Evolutionary conservation across 2,329 filamentous ascomycete species (phyloP).

Genomic region (Aspergillus latus): DNA sequence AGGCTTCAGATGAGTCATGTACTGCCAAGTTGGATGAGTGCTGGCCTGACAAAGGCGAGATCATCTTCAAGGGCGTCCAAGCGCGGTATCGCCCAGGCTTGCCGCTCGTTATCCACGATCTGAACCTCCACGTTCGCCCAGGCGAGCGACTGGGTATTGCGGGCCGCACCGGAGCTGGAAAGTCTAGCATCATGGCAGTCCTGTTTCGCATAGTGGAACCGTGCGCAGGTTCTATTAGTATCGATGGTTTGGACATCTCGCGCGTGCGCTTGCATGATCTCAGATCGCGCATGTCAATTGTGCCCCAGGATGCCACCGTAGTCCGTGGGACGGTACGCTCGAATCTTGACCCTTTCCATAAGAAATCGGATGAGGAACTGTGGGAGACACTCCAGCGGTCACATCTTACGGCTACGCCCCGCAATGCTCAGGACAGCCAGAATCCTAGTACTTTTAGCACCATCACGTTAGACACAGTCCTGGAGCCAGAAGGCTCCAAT

Average conservation of each 20-base stretch:
- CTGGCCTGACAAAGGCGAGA: conserved; percentile 57
- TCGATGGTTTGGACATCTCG: conserved; percentile 51
- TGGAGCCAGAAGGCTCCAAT: conserved; percentile 3
- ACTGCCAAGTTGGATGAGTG: too few species aligned
- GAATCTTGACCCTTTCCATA: conserved; percentile 71
- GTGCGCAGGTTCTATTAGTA: conserved; percentile 26
- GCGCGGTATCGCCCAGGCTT: conserved; percentile 71
- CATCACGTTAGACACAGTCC: background rate
- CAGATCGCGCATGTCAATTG: conserved; percentile 73
- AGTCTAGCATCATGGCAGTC: conserved; percentile 33
- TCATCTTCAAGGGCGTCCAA: conserved; percentile 71
- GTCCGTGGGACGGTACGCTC: conserved; percentile 72
- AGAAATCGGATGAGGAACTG: conserved; percentile 68
- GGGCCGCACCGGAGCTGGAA: conserved; percentile 37
- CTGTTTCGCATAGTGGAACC: conserved; percentile 33
- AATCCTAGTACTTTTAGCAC: background rate
- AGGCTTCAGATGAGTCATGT: too few species aligned
- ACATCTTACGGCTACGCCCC: conserved; percentile 69
- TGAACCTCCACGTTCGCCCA: conserved; percentile 28
- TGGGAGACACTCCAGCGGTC: conserved; percentile 66
- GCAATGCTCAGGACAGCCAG: background rate
- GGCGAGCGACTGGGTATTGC: conserved; percentile 34
- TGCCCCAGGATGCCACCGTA: conserved; percentile 78
- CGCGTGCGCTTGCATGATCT: conserved; percentile 55
- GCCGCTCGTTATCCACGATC: conserved; percentile 40